Conservation (phyloP, 352 stramenopile species). For the Pythium dissimile region DNA sequence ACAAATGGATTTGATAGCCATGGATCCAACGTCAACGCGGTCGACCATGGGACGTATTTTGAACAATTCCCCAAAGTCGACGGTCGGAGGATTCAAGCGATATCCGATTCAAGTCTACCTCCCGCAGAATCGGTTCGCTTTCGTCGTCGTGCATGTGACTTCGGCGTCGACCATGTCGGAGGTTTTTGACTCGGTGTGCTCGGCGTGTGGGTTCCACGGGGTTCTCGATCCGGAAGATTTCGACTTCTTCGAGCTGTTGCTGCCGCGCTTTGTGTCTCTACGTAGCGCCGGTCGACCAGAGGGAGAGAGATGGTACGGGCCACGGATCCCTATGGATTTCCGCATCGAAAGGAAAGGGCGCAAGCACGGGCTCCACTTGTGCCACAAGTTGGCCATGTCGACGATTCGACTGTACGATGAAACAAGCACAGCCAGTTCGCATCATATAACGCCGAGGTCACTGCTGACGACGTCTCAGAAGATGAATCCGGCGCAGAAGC, state of each 20-base stretch:
- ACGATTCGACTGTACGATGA: constrained; percentile 88
- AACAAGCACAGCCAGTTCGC: constrained; percentile 75
- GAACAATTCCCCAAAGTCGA: constrained; percentile 42
- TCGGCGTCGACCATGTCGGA: constrained; percentile 55
- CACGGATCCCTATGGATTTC: constrained; percentile 59
- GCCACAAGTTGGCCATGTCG: constrained; percentile 84
- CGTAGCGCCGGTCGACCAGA: constrained; percentile 79
- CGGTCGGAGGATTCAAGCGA: constrained; percentile 28
- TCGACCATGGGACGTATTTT: constrained; percentile 23
- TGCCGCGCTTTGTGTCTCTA: constrained; percentile 85
- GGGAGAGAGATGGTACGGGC: constrained; percentile 80
- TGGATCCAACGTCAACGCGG: constrained; percentile 64
- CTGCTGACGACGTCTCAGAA: constrained; percentile 69
- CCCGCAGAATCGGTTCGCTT: constrained; percentile 82
- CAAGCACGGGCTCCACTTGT: constrained; percentile 75
- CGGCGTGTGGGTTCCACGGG: constrained; percentile 69
- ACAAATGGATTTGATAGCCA: constrained; percentile 49
- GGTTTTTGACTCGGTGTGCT: constrained; percentile 74
- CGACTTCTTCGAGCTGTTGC: constrained; percentile 76
- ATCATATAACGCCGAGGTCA: constrained; percentile 77
- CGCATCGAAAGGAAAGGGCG: constrained; percentile 59
- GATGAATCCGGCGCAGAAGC: constrained; percentile 75
- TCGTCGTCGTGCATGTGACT: constrained; percentile 66
- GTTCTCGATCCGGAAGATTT: constrained; percentile 78
- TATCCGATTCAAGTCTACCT: constrained; percentile 77